These are phyloP conservation scores for Nitzschia inconspicua DNA, from an alignment of 108 stramenopile species.

Conservation along the genomic window DNA sequence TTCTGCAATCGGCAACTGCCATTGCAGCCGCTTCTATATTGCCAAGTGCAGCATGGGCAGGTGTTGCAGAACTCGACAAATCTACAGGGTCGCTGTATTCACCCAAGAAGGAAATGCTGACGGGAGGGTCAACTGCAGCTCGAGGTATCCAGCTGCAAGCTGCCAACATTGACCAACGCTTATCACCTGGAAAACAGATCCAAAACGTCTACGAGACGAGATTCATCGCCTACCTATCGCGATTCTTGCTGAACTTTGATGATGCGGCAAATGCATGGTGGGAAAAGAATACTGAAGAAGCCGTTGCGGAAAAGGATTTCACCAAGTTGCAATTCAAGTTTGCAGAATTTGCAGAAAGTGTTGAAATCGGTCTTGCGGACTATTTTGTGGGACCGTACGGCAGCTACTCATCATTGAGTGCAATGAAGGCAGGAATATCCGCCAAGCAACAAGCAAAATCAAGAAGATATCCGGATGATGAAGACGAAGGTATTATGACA, in stretches of 20 bases:
- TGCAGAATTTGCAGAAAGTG: slow-evolving; percentile 83
- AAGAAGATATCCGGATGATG: slow-evolving; percentile 5
- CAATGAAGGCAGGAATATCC: slow-evolving; percentile 65
- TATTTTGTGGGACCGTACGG: slow-evolving; percentile 89
- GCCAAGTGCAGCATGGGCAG: slow-evolving; percentile 24
- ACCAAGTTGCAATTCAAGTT: slow-evolving; percentile 36
- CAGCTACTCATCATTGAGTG: slow-evolving; percentile 61
- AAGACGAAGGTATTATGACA: slow-evolving; percentile 14
- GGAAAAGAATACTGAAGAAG: slow-evolving; percentile 22
- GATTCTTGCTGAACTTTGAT: slow-evolving; percentile 84
- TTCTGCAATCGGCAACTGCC: slow-evolving; percentile 1
- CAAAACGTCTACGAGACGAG: slow-evolving; percentile 78
- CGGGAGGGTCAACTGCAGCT: slow-evolving; percentile 49
- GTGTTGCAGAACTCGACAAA: slow-evolving; percentile 52
- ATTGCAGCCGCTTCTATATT: slow-evolving; percentile 7
- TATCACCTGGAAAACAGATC: slow-evolving; percentile 43
- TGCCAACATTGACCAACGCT: neutral
- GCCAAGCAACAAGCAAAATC: slow-evolving; percentile 58
- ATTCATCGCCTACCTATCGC: slow-evolving; percentile 77
- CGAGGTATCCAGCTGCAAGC: slow-evolving; percentile 40
- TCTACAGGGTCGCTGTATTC: slow-evolving; percentile 55
- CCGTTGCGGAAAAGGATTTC: slow-evolving; percentile 1
- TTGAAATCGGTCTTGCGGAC: slow-evolving; percentile 81
- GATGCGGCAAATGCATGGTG: slow-evolving; percentile 75
- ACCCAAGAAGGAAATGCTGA: slow-evolving; percentile 66